phyloP scores from a whole-genome alignment of 2,329 filamentous ascomycete species.

The Cercospora sp. region DNA sequence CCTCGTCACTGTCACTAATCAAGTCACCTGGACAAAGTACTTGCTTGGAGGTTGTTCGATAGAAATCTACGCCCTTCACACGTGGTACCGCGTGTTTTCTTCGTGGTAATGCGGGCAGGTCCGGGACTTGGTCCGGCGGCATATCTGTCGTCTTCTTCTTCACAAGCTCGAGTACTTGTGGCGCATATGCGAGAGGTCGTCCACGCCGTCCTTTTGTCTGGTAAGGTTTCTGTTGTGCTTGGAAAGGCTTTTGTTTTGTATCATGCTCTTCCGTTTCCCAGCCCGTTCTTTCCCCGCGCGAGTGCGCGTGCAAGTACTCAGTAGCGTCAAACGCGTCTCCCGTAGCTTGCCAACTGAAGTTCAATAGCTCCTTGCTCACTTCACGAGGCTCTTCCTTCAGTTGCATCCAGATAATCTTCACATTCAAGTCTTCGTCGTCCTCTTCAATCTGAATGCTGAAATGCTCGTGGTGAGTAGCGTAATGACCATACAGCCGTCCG shows the following conservation, averaged over 20 bases:
- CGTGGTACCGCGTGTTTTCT: constrained; percentile 42
- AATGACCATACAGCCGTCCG: constrained; percentile 41
- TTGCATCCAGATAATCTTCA: constrained; percentile 22
- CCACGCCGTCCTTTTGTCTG: neutral
- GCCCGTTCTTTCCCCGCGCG: constrained; percentile 38
- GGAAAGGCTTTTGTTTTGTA: neutral
- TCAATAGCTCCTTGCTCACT: constrained; percentile 28
- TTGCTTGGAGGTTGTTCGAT: constrained; percentile 44
- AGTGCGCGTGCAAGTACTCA: constrained; percentile 29
- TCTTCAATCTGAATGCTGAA: constrained; percentile 36
- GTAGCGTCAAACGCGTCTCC: constrained; percentile 39
- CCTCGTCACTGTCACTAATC: constrained; percentile 49
- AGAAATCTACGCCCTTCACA: constrained; percentile 43
- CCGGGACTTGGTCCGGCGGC: constrained; percentile 28
- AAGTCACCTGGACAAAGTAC: constrained; percentile 41
- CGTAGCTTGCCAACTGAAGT: constrained; percentile 39
- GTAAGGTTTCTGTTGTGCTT: neutral
- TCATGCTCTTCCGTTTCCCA: constrained; percentile 28
- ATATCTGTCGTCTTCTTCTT: constrained; percentile 13
- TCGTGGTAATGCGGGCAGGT: constrained; percentile 27
- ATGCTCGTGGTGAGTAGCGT: constrained; percentile 39
- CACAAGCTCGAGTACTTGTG: constrained; percentile 6
- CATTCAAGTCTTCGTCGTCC: constrained; percentile 16
- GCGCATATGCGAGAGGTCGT: neutral
- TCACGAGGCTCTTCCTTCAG: constrained; percentile 18